phyloP scores from a whole-genome alignment of 331 rosid genomes.

The Rhamnella rubrinervis region DNA sequence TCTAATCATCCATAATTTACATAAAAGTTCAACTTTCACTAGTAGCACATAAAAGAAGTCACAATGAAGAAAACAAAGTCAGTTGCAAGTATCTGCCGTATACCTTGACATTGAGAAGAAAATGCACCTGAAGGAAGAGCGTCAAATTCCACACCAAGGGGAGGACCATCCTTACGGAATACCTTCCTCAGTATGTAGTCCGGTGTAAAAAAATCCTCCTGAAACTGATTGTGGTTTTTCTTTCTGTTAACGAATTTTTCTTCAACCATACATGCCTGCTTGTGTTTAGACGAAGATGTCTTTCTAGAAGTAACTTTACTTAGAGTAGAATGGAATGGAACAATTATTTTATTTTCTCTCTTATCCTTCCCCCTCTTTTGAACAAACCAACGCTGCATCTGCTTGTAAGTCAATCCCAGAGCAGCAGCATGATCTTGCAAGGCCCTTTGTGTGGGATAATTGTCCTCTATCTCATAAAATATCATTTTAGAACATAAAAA shows the following conservation, averaged over 20 bases:
- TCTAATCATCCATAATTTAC: too few species aligned
- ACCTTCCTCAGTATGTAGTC: slow-evolving; percentile 45
- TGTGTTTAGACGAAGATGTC: slow-evolving; percentile 23
- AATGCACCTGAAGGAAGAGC: slow-evolving; percentile 49
- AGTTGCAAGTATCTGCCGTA: background rate
- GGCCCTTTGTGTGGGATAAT: slow-evolving; percentile 36
- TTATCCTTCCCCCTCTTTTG: slow-evolving; percentile 61
- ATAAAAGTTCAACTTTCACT: too few species aligned
- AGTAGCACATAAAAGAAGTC: too few species aligned
- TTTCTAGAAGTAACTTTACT: slow-evolving; percentile 1
- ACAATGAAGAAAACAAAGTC: background rate
- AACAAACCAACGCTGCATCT: slow-evolving; percentile 59
- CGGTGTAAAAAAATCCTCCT: slow-evolving; percentile 38
- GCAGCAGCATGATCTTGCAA: slow-evolving; percentile 46
- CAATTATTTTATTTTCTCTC: slow-evolving; percentile 33
- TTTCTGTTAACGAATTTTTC: slow-evolving; percentile 25
- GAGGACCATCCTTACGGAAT: slow-evolving; percentile 67
- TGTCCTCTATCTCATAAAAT: slow-evolving; percentile 49
- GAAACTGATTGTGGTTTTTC: slow-evolving; percentile 34
- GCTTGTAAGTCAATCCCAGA: slow-evolving; percentile 58
- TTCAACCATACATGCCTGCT: slow-evolving; percentile 9
- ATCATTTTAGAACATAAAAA: background rate
- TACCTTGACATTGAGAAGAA: slow-evolving; percentile 25
- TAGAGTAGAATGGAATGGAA: slow-evolving; percentile 5
- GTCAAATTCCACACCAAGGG: slow-evolving; percentile 69